Evolutionary conservation across 2,329 filamentous ascomycete genomes (phyloP).

Genomic region (Penicillium italicum): DNA sequence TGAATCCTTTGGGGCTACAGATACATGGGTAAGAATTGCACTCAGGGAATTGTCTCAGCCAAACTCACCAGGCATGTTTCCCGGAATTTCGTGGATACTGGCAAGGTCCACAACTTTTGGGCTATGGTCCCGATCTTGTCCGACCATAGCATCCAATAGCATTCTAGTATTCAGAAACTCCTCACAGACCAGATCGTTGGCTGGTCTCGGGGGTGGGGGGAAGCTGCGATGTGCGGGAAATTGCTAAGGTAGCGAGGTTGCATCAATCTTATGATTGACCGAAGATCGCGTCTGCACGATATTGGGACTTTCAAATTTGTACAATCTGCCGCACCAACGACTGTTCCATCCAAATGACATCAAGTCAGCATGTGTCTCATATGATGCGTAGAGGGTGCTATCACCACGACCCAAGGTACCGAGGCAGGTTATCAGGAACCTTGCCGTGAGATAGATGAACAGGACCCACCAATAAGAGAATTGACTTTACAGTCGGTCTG

Average conservation of each 20-base stretch:
- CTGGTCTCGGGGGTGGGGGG: not conserved
- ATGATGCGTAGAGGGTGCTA: conserved; percentile 14
- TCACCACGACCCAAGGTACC: conserved; percentile 20
- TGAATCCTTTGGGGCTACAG: conserved; percentile 26
- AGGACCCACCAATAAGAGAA: conserved; percentile 19
- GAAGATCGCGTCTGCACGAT: conserved; percentile 2
- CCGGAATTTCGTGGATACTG: conserved; percentile 42
- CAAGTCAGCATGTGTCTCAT: conserved; percentile 24
- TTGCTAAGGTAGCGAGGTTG: conserved; percentile 3
- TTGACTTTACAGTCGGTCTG: conserved; percentile 11
- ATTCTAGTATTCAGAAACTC: conserved; percentile 22
- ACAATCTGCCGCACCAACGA: conserved; percentile 18
- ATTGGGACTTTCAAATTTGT: conserved; percentile 3
- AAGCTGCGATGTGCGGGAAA: not conserved
- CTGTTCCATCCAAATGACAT: conserved; percentile 22
- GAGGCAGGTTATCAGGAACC: conserved; percentile 20
- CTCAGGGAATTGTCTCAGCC: conserved; percentile 13
- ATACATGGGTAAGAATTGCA: conserved; percentile 23
- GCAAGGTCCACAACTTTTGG: conserved; percentile 39
- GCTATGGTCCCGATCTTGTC: conserved; percentile 34
- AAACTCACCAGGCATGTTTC: conserved; percentile 39
- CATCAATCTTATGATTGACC: conserved; percentile 2
- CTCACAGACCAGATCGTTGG: conserved; percentile 7
- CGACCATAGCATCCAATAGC: conserved; percentile 40
- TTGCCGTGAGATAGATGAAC: conserved; percentile 14